These are phyloP conservation scores for Penicillium ochrochloron DNA, from an alignment of 495 filamentous ascomycete species.

Conservation along the genomic window DNA sequence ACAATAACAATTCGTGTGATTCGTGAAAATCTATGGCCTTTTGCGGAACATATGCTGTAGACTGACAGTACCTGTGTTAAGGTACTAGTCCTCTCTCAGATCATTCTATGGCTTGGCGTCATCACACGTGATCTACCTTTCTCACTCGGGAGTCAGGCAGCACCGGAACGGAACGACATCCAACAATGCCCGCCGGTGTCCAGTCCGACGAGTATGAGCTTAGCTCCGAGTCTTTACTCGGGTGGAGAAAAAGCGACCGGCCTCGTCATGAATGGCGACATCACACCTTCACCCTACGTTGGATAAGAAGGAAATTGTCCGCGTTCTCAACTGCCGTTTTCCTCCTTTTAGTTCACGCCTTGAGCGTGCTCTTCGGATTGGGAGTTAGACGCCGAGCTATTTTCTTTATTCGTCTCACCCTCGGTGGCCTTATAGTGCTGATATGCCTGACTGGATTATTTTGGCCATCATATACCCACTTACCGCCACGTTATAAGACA, in stretches of 20 bases:
- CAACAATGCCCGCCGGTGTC: background rate
- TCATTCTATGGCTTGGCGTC: background rate
- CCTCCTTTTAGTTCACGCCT: slow-evolving; percentile 8
- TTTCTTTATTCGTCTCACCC: slow-evolving; percentile 60
- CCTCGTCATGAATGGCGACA: slow-evolving; percentile 23
- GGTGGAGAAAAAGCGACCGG: slow-evolving; percentile 25
- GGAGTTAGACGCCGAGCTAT: slow-evolving; percentile 43
- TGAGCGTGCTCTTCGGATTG: slow-evolving; percentile 32
- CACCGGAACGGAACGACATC: background rate
- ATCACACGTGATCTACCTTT: background rate
- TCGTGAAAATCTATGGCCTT: too few relatives aligned
- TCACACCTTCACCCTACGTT: background rate
- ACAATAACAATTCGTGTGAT: too few relatives aligned
- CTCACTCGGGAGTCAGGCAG: background rate
- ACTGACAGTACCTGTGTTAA: too few relatives aligned
- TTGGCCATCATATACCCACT: slow-evolving; percentile 63
- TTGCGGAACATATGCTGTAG: too few relatives aligned
- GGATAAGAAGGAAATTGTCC: background rate
- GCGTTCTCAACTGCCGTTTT: background rate
- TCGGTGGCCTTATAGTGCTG: slow-evolving; percentile 68
- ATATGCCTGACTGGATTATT: slow-evolving; percentile 57
- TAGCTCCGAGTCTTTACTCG: slow-evolving; percentile 45
- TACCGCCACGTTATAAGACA: slow-evolving; percentile 52
- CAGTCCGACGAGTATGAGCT: slow-evolving; percentile 51
- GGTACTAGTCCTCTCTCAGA: too few relatives aligned